Evolutionary conservation across 805 yeast genomes (phyloP), one percentile per base, ranked within the genome.

Genomic region (Saccharomycopsis synnaedendra): DNA sequence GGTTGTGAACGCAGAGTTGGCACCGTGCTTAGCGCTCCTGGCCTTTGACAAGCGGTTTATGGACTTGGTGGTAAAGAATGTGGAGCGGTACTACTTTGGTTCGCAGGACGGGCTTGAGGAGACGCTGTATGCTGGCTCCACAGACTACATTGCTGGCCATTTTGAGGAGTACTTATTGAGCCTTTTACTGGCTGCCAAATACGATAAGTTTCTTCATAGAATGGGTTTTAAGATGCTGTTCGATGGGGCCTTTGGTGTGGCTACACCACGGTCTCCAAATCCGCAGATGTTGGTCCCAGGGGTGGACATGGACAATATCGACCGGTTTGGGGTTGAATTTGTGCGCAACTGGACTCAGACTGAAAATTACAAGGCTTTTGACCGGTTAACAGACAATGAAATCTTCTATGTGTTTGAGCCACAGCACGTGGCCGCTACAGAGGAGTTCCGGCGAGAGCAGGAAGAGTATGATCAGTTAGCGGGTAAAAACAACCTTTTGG

Each of bases 91-190:
- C 40, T 40, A 52, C 39, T 49, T 38, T 38, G n/a, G 44, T 44
- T 30, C 35, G 4, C 41, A 62, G 59, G 42, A 54, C 49, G 39
- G 63, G 51, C 67, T 64, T 53, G 40, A 62, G 56, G 42, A 63
- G 51, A 69, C 64, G 53, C 62, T 72, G 55, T 56, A 75, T 45
- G 73, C 74, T 49, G 90, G 90, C 3, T 80, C 85, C 55, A 97
- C 93, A 57, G 98, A 93, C 63, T 86, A 81, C 58, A 80, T 93
- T 33, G 67, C 97, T 45, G 74, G 79, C 64, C 87, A 80, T 57
- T 89, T 90, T 63, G 98, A 93, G 59, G 97, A 89, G 57, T 93
- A 93, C 59, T 64, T 89, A 30, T 73, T 83, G 50, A 86, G 94
- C 7, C 61, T 93, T 53, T 61, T 90, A 29, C 70, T 95, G 0